Evolutionary conservation across 768 basidiomycete species (phyloP).

Genomic region (Suillus placidus): DNA sequence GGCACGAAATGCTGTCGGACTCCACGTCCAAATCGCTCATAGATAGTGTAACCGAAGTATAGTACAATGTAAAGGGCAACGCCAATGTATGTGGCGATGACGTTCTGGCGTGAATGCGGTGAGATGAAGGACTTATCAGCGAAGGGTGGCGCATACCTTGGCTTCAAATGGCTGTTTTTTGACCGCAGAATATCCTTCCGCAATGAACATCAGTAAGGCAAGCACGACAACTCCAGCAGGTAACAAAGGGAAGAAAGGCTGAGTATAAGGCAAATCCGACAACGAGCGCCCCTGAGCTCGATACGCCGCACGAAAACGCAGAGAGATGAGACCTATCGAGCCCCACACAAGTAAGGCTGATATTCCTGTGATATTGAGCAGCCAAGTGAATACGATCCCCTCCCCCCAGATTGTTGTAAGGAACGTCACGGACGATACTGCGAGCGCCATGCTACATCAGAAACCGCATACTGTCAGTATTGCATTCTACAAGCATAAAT

Average conservation of each 20-base stretch:
- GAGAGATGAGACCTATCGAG: conserved; percentile 53
- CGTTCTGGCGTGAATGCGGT: conserved; percentile 39
- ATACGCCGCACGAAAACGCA: conserved; percentile 69
- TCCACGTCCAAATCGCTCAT: conserved; percentile 38
- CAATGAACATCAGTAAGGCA: conserved; percentile 53
- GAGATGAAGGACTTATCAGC: background rate
- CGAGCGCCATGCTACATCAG: conserved; percentile 47
- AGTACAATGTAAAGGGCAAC: conserved; percentile 48
- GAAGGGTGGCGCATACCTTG: conserved; percentile 34
- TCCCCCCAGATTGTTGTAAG: conserved; percentile 61
- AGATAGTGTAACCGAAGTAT: conserved; percentile 46
- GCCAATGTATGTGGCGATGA: conserved; percentile 59
- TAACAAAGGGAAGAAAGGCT: conserved; percentile 57
- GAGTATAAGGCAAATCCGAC: conserved; percentile 58
- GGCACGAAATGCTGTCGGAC: conserved; percentile 44
- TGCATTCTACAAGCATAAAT: conserved; percentile 21
- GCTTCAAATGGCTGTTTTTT: conserved; percentile 46
- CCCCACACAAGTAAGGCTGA: conserved; percentile 71
- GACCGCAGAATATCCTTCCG: conserved; percentile 55
- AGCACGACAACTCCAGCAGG: conserved; percentile 53
- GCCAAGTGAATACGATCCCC: conserved; percentile 58
- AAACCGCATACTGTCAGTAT: conserved; percentile 25
- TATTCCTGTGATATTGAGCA: conserved; percentile 66
- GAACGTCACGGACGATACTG: conserved; percentile 53
- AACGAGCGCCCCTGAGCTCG: conserved; percentile 51